Base-by-base conservation (phyloP, 1,284 basidiomycete genomes). In the Vanrija pseudolonga region DNA sequence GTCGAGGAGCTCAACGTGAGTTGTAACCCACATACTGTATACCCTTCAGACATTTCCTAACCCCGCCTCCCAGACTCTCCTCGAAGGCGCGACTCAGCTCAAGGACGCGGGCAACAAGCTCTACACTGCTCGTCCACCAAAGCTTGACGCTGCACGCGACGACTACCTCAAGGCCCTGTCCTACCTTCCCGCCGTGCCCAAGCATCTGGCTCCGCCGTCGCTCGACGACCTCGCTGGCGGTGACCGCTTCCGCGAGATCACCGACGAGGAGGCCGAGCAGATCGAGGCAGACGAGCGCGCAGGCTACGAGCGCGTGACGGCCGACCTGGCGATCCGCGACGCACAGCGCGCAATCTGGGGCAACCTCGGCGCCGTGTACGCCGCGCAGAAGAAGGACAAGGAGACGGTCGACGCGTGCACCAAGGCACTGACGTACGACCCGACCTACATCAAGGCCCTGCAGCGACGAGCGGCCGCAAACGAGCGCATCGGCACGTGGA, bases 401-500 rank as follows among this genome's bases (percentile, higher is more conserved):
- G 73, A 76, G 47, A 68, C 71, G 4, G 72, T 72, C 24, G 66
- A 81, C 68, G 57, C 82, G 17, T 74, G 74, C 53, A 70, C 67
- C 6, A 61, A 66, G 51, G 93, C 95, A 5, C 80, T 98, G 14
- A 72, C 80, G 15, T 90, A 96, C 67, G 88, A 94, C 65, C 88
- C 91, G 9, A 72, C 77, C 15, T 96, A 98, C 69, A 72, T 88
- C 61, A 98, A 96, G 75, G 93, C 89, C 0, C 79, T 97, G 2
- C 89, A 92, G 67, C 81, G 95, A 61, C 85, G 95, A 18, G 92
- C 92, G 2, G 71, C 83, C 20, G 88, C 89, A 2, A 96, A 93
- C 69, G 90, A 93, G 60, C 79, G 81, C 36, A 78, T 97, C 26
- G 82, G 81, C 52, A 84, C 86, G 6, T 97, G 92, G 91, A 82